Evolutionary conservation across 2,329 filamentous ascomycete species (phyloP).

Genomic region (Penicillium sp.): DNA sequence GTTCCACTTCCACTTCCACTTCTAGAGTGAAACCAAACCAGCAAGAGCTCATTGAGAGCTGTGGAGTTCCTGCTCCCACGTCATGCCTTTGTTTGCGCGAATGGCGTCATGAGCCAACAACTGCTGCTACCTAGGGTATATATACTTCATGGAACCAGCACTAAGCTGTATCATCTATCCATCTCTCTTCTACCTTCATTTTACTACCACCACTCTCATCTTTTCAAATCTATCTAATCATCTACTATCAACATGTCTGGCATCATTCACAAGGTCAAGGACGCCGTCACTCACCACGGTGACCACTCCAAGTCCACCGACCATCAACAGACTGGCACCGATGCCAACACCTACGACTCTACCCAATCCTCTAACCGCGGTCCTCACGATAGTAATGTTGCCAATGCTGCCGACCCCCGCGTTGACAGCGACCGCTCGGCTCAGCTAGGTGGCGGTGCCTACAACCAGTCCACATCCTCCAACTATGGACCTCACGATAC

Average conservation of each 20-base stretch:
- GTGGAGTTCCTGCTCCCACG: no score
- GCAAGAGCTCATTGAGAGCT: no score
- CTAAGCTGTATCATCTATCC: background rate
- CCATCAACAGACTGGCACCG: slow-evolving; percentile 6
- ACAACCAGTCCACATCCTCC: slow-evolving; percentile 4
- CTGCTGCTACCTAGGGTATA: no score
- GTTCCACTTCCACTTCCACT: background rate
- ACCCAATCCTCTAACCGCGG: slow-evolving; percentile 20
- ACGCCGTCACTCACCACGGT: slow-evolving; percentile 19
- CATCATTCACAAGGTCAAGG: slow-evolving; percentile 26
- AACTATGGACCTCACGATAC: slow-evolving; percentile 16
- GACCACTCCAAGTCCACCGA: slow-evolving; percentile 10
- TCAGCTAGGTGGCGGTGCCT: background rate
- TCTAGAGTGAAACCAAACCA: no score
- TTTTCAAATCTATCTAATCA: background rate
- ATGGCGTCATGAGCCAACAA: no score
- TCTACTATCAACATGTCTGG: slow-evolving; percentile 17
- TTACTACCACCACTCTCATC: background rate
- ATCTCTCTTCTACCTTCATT: background rate
- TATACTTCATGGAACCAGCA: no score
- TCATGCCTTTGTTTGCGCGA: no score
- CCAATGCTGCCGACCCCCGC: slow-evolving; percentile 19
- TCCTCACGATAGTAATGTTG: slow-evolving; percentile 18
- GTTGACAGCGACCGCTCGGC: slow-evolving; percentile 21
- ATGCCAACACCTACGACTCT: slow-evolving; percentile 14